Conservation (phyloP, 2,329 filamentous ascomycete genomes). For the Diaporthe vaccinii region DNA sequence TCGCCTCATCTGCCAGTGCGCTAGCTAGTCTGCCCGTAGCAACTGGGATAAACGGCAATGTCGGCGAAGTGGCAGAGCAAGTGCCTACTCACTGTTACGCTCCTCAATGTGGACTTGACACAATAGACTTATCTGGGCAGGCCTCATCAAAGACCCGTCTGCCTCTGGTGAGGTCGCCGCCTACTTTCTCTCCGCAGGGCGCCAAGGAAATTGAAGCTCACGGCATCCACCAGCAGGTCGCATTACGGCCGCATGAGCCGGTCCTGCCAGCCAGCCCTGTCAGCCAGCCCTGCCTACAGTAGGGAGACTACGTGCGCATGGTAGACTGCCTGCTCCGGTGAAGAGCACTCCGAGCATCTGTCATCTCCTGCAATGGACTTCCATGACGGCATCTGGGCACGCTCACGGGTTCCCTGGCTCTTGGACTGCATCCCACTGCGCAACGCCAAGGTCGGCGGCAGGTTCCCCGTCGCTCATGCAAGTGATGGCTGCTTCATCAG, state of each 20-base stretch:
- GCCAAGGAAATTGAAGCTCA: background rate
- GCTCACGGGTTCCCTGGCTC: background rate
- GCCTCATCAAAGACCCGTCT: background rate
- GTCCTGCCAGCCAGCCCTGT: background rate
- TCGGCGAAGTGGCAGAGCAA: background rate
- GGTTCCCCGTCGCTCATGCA: background rate
- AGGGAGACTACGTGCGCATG: background rate
- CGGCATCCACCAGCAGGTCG: background rate
- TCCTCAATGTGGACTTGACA: background rate
- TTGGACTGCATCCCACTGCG: background rate
- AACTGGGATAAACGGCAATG: background rate
- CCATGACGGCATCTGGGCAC: background rate
- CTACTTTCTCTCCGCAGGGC: too few species aligned
- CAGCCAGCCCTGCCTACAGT: background rate
- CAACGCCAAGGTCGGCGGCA: background rate
- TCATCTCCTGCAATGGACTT: background rate
- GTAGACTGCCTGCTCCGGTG: background rate
- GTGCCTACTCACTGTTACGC: background rate
- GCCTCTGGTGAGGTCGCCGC: background rate
- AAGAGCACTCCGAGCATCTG: background rate
- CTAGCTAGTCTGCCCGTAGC: too few species aligned
- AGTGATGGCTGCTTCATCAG: background rate
- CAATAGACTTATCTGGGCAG: background rate
- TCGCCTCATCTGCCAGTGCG: slow-evolving; percentile 9
- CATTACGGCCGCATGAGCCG: slow-evolving; percentile 8